phyloP scores from a whole-genome alignment of 495 filamentous ascomycete species.

The Achaetomiella virescens region DNA sequence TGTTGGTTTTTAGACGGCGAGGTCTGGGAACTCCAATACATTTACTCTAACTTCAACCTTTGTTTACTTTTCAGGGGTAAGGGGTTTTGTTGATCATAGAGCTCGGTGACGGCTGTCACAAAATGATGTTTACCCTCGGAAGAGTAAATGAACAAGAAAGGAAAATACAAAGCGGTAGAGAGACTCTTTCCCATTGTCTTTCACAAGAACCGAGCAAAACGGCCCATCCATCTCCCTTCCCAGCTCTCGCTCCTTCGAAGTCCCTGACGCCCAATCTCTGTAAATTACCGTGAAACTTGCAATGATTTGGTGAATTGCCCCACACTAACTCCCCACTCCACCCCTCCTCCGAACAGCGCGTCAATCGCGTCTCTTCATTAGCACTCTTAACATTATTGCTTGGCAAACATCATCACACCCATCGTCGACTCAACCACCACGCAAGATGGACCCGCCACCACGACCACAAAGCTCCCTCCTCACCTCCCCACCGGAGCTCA shows the following conservation, averaged over 20 bases:
- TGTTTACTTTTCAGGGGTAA: not conserved
- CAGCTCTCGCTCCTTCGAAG: too few relatives aligned
- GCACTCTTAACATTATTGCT: not conserved
- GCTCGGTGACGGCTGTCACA: too few relatives aligned
- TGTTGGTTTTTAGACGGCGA: too few relatives aligned
- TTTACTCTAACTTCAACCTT: not conserved
- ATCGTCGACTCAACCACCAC: not conserved
- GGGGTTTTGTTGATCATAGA: too few relatives aligned
- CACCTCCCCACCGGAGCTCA: slow-evolving; percentile 48
- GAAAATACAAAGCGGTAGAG: too few relatives aligned
- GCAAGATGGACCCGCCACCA: slow-evolving; percentile 29
- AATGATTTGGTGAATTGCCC: not conserved
- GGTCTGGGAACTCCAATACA: too few relatives aligned
- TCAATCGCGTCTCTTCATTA: not conserved
- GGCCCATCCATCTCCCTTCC: too few relatives aligned
- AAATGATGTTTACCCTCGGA: too few relatives aligned
- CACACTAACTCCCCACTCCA: not conserved
- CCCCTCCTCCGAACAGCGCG: not conserved
- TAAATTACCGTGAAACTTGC: not conserved
- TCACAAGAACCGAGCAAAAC: too few relatives aligned
- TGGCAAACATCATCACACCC: not conserved
- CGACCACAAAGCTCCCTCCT: slow-evolving; percentile 17
- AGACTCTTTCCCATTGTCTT: too few relatives aligned
- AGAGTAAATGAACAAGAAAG: too few relatives aligned
- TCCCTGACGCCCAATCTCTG: not conserved